phyloP scores from a whole-genome alignment of 192 early-diverging fungal species.

The Entomortierella lignicola region DNA sequence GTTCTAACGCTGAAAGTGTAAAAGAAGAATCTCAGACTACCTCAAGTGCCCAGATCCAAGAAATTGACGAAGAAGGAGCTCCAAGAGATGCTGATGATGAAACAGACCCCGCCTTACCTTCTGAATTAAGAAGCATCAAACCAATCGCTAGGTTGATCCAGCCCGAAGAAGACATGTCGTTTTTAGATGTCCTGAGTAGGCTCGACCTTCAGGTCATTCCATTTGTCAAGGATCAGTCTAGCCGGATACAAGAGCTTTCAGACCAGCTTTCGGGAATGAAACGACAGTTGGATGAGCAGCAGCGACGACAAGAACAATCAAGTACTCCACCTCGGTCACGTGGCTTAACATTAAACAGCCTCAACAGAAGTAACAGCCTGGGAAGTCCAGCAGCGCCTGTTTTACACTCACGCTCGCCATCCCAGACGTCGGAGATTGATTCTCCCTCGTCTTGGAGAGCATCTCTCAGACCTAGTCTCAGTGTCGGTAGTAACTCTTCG shows the following conservation, averaged over 20 bases:
- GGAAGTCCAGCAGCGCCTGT: slow-evolving; percentile 1
- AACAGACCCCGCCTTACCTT: background rate
- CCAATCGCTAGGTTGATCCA: background rate
- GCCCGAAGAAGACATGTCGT: slow-evolving; percentile 8
- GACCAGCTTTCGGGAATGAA: slow-evolving; percentile 46
- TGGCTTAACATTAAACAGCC: background rate
- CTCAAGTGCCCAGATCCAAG: background rate
- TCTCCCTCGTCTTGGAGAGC: slow-evolving; percentile 30
- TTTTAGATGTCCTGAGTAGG: slow-evolving; percentile 31
- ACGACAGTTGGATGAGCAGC: slow-evolving; percentile 38
- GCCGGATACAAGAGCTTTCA: slow-evolving; percentile 30
- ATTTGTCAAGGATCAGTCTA: slow-evolving; percentile 37
- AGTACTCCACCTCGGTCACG: background rate
- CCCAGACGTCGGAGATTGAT: slow-evolving; percentile 22
- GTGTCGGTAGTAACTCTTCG: slow-evolving; percentile 9
- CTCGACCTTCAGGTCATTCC: slow-evolving; percentile 44
- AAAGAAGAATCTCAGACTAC: background rate
- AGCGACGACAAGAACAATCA: slow-evolving; percentile 16
- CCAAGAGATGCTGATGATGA: background rate
- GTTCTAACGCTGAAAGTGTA: background rate
- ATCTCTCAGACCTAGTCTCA: slow-evolving; percentile 25
- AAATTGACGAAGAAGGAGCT: background rate
- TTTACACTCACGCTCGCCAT: slow-evolving; percentile 12
- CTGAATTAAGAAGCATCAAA: background rate
- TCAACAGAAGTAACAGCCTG: slow-evolving; percentile 20